Base-by-base conservation (phyloP, 2,329 filamentous ascomycete species). In the Claviceps cyperi region DNA sequence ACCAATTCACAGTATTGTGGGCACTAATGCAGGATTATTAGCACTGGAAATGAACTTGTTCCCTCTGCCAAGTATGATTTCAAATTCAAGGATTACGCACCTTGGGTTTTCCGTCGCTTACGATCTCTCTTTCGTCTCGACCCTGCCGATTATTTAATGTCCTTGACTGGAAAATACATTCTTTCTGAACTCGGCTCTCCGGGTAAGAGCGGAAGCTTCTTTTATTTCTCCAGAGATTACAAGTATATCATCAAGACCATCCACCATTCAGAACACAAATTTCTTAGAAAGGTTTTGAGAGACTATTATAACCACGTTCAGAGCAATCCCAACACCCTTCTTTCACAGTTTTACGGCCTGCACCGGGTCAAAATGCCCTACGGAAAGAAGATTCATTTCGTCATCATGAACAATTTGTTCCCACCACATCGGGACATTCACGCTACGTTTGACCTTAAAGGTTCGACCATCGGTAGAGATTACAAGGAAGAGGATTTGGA, bases 171-270 rank as follows among this genome's bases (percentile, higher is more conserved):
- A 67, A 98, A 98, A 70, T 98, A 98, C 68, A 97, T 98, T 50
- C 76, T 98, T 56, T 97, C 92, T 5, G 92, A 98, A 67, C 77
- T 98, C 52, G 92, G 92, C 37, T 97, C 92, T 4, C 92, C 92
- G 1, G 92, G 92, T 53, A 98, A 98, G 73, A 96, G 90, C 66
- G 92, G 92, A 56, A 97, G 90, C 67, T 98, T 98, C 72, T 98
- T 98, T 71, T 98, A 98, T 74, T 98, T 97, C 70, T 97, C 92
- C 46, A 79, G 92, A 60, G 92, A 98, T 69, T 98, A 98, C 76
- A 97, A 96, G 69, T 98, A 98, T 70, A 98, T 98, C 69, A 98
- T 98, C 78, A 98, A 98, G 70, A 98, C 92, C 21, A 97, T 98
- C 58, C 92, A 98, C 64, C 92, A 97, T 60, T 81, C 81, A 58